Evolutionary conservation across 2,329 filamentous ascomycete species (phyloP), one percentile per base, ranked within the genome.

Genomic region (Lasiodiplodia sp.): DNA sequence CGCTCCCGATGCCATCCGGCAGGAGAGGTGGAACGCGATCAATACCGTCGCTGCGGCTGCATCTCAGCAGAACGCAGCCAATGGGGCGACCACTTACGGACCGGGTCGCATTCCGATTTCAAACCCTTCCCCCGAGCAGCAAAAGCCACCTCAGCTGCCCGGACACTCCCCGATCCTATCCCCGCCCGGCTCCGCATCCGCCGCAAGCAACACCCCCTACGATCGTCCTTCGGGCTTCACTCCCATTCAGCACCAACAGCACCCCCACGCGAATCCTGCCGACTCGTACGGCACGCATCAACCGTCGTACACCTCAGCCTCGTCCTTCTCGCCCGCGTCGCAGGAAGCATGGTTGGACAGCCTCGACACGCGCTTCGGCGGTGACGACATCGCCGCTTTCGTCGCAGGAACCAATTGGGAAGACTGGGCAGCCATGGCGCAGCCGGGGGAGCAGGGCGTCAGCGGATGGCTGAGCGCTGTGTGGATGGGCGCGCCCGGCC

Each of bases 321-420:
- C 60, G 7, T 56, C 57, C 21, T 55, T 60, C 16, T 52, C 66
- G 28, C 57, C 57, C 34, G 34, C 62, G 11, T 56, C 66, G 34
- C 57, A 62, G 66, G 77, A 80, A 37, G 71, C 73, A 1, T 81
- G 79, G 79, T 71, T 79, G 2, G 74, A 75, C 66, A 76, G 72
- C 18, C 69, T 81, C 47, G 76, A 81, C 21, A 79, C 77, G 8
- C 71, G 74, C 2, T 76, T 81, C 49, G 76, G 78, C 12, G 79
- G 78, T n/a, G 79, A 81, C 66, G 79, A 81, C 68, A 71, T 81
- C 16, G 79, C 79, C 10, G 79, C 79, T 6, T 81, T 81, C 69
- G 77, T 79, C 14, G 78, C 79, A 51, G 79, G 79, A 8, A 77
- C 73, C 23, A 77, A 78, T 53, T 74, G 78, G 68, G 72, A 74